Conservation (phyloP, 148 eudicot genomes). For the Nepenthes mirabilis region DNA sequence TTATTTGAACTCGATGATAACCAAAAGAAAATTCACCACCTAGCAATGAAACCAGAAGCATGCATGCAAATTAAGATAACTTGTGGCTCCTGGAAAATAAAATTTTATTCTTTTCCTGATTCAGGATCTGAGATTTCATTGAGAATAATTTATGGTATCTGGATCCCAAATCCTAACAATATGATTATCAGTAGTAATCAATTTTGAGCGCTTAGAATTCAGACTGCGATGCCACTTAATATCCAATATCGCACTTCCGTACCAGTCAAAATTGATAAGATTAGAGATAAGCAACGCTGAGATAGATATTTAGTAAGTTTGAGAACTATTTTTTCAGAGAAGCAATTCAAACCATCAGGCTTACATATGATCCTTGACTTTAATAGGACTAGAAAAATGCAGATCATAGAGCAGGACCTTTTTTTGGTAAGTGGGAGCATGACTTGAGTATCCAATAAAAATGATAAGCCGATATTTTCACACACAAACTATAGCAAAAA, state of each 20-base stretch:
- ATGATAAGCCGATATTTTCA: not conserved
- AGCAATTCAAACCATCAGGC: constrained; percentile 10
- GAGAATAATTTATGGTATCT: constrained; percentile 37
- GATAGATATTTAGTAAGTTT: not conserved
- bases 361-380: constrained; percentile 95
- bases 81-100: too few relatives aligned
- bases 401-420: constrained; percentile 78
- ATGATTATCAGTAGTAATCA: constrained; percentile 67
- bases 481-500: not conserved
- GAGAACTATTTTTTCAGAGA: not conserved
- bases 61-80: too few relatives aligned
- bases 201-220: constrained; percentile 52
- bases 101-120: too few relatives aligned
- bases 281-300: constrained; percentile 2
- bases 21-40: too few relatives aligned
- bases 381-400: constrained; percentile 72
- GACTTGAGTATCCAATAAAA: constrained; percentile 40
- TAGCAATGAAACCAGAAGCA: too few relatives aligned
- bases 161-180: constrained; percentile 96
- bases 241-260: constrained; percentile 74
- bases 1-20: too few relatives aligned
- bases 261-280: constrained; percentile 32
- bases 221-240: constrained; percentile 86
- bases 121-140: too few relatives aligned
- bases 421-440: too few relatives aligned